These are phyloP conservation scores for Tylopilus subfusipes DNA, from an alignment of 768 basidiomycete genomes.

Conservation along the genomic window DNA sequence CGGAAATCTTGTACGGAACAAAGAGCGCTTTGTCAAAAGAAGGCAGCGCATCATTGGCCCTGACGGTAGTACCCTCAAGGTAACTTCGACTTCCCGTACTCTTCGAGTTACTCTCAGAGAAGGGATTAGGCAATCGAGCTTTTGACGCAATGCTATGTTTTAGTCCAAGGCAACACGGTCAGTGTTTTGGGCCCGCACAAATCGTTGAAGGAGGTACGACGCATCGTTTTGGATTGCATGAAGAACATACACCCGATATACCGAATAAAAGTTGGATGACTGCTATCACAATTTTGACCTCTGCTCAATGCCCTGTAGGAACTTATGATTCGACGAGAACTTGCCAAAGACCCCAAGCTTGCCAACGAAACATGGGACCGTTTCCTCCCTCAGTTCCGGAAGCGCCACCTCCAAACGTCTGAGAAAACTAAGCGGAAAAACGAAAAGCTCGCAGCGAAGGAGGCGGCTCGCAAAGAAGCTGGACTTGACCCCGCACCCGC, in stretches of 20 bases:
- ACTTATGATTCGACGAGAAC: constrained; percentile 96
- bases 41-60: constrained; percentile 96
- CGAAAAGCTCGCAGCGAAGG: constrained; percentile 56
- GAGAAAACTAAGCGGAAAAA: constrained; percentile 94
- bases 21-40: constrained; percentile 94
- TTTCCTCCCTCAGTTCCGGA: constrained; percentile 95
- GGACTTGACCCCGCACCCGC: constrained; percentile 45
- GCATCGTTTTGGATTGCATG: constrained; percentile 99
- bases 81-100: constrained; percentile 26
- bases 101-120: constrained; percentile 1
- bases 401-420: constrained; percentile 86
- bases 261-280: constrained; percentile 76
- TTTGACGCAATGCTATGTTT: constrained; percentile 92
- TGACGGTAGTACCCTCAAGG: constrained; percentile 96
- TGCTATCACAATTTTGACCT: background rate
- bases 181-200: constrained; percentile 98
- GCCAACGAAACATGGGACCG: constrained; percentile 95
- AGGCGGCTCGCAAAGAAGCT: constrained; percentile 63
- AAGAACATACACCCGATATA: constrained; percentile 99
- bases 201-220: constrained; percentile 90
- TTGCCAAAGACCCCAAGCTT: constrained; percentile 96
- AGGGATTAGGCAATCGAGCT: constrained; percentile 85
- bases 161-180: constrained; percentile 98
- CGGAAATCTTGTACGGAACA: constrained; percentile 89
- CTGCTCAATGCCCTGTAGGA: constrained; percentile 50